Percentiles rank a stretch among this genome's conserved stretches.
Evolutionary conservation across 345 rosid species (phyloP).

Genomic region (Brassica napus): DNA sequence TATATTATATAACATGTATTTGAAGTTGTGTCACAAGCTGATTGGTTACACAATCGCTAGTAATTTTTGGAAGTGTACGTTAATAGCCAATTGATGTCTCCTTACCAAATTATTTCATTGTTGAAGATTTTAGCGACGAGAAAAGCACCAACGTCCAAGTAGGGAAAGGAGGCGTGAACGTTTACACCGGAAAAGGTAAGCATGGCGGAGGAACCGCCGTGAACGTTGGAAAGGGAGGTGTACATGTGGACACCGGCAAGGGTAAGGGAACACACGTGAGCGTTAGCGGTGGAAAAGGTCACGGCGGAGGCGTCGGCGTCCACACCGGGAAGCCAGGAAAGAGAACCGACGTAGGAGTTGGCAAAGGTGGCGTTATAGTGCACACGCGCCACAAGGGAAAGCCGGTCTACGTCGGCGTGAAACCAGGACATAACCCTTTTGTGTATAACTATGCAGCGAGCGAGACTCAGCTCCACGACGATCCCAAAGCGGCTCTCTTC

Average conservation of each 20-base stretch:
- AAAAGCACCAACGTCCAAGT: conserved; percentile 58
- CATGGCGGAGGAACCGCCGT: conserved; percentile 62
- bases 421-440: conserved; percentile 51
- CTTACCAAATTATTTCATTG: background rate
- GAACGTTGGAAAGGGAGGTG: conserved; percentile 61
- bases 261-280: conserved; percentile 53
- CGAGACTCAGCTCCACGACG: conserved; percentile 61
- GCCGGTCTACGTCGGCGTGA: conserved; percentile 62
- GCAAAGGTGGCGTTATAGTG: conserved; percentile 76
- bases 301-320: conserved; percentile 48
- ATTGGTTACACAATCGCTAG: background rate
- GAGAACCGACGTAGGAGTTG: conserved; percentile 68
- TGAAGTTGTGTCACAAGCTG: conserved; percentile 8
- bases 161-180: conserved; percentile 45
- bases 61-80: background rate
- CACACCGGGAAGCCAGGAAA: conserved; percentile 50
- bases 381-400: conserved; percentile 60
- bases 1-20: background rate
- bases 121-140: conserved; percentile 56
- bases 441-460: conserved; percentile 44
- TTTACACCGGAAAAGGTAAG: conserved; percentile 48
- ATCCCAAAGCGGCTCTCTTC: conserved; percentile 65
- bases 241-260: conserved; percentile 57
- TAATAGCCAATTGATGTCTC: background rate
- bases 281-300: conserved; percentile 49